A percentile compares a stretch with the other conserved stretches of the same genome.
Conservation (phyloP, 768 basidiomycete genomes). For the Leccinum aurantiacum region DNA sequence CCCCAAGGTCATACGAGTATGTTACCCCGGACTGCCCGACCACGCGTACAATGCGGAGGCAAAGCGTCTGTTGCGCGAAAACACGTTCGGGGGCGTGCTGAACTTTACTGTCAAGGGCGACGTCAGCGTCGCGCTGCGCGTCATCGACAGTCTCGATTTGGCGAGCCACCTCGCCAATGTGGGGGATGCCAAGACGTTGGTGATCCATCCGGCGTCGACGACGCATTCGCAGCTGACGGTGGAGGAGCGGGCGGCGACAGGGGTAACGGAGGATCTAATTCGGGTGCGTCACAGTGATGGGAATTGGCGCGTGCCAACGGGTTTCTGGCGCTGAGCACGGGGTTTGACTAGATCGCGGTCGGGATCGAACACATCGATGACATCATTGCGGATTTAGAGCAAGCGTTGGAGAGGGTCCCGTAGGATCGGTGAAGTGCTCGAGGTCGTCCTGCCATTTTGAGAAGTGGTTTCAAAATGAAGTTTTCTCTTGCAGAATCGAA, state of each 20-base stretch:
- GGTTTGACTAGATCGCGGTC: conserved; percentile 12
- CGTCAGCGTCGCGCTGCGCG: conserved; percentile 19
- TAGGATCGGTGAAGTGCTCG: neutral
- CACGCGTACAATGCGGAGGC: conserved; percentile 16
- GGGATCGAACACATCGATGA: conserved; percentile 20
- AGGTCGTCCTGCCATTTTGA: no score
- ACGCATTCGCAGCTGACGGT: conserved; percentile 69
- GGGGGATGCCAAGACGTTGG: conserved; percentile 74
- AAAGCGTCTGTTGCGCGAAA: conserved; percentile 8
- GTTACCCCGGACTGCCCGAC: conserved; percentile 12
- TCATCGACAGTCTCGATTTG: conserved; percentile 41
- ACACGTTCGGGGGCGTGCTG: conserved; percentile 16
- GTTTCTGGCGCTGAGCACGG: neutral
- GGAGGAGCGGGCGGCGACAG: conserved; percentile 61
- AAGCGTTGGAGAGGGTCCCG: conserved; percentile 4
- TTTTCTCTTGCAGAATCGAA: neutral
- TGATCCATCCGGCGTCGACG: conserved; percentile 76
- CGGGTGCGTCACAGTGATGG: conserved; percentile 40
- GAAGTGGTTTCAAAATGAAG: no score
- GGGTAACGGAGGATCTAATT: conserved; percentile 75
- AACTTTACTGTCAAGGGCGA: conserved; percentile 13
- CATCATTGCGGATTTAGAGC: conserved; percentile 17
- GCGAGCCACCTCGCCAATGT: conserved; percentile 39
- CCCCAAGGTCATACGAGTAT: conserved; percentile 17
- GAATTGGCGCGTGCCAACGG: neutral